A percentile compares a stretch with the other conserved stretches of the same genome.
Conservation (phyloP, 2,329 filamentous ascomycete species). For the Plenodomus tracheiphilus region DNA sequence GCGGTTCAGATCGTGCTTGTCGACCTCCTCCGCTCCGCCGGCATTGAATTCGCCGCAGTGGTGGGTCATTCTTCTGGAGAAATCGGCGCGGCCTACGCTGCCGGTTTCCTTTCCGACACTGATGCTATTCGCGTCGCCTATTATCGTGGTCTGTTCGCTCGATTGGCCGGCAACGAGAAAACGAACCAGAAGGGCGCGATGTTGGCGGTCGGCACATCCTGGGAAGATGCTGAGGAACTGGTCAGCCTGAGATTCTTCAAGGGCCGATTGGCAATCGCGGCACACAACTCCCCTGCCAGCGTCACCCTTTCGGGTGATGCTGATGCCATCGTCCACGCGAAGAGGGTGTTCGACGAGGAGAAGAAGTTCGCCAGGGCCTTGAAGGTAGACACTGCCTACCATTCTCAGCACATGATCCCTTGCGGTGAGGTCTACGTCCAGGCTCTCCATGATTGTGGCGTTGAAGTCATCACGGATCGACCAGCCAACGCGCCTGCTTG, state of each 20-base stretch:
- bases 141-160: too few relatives aligned
- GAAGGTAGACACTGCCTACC: slow-evolving; percentile 51
- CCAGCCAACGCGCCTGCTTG: slow-evolving; percentile 1
- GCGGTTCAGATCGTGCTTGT: slow-evolving; percentile 42
- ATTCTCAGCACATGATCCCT: slow-evolving; percentile 48
- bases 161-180: neutral
- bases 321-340: slow-evolving; percentile 41
- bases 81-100: slow-evolving; percentile 45
- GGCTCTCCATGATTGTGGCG: slow-evolving; percentile 5
- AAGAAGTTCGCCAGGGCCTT: slow-evolving; percentile 46
- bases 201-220: slow-evolving; percentile 6
- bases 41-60: slow-evolving; percentile 35
- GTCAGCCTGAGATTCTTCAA: slow-evolving; percentile 9
- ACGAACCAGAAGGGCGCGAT: slow-evolving; percentile 3
- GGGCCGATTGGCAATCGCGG: slow-evolving; percentile 24
- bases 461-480: neutral
- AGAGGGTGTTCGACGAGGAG: slow-evolving; percentile 38
- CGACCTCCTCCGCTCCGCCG: slow-evolving; percentile 31
- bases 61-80: slow-evolving; percentile 51
- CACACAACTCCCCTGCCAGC: slow-evolving; percentile 36
- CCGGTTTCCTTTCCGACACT: slow-evolving; percentile 20
- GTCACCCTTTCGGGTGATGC: slow-evolving; percentile 52
- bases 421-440: slow-evolving; percentile 12
- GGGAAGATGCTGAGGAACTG: slow-evolving; percentile 1
- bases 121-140: slow-evolving; percentile 27